A percentile compares a stretch with the other conserved stretches of the same genome.
phyloP scores from a whole-genome alignment of 768 basidiomycete species.

The Leccinum ochraceum region DNA sequence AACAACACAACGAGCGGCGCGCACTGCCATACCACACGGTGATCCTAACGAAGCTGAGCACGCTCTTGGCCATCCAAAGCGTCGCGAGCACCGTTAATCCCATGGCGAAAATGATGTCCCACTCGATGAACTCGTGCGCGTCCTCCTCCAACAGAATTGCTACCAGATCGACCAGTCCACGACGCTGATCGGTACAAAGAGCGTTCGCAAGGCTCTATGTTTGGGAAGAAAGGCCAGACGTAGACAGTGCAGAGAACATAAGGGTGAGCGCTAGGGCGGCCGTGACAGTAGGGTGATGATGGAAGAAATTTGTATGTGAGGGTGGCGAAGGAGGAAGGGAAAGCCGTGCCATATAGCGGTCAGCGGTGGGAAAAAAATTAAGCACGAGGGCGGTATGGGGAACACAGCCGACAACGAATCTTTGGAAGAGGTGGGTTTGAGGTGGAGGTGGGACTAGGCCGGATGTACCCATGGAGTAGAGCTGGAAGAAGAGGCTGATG shows the following conservation, averaged over 20 bases:
- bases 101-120: constrained; percentile 47
- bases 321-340: constrained; percentile 45
- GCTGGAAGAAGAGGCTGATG: constrained; percentile 44
- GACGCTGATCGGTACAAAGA: constrained; percentile 15
- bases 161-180: neutral
- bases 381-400: constrained; percentile 50
- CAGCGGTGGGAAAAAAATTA: constrained; percentile 37
- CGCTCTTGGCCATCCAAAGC: constrained; percentile 48
- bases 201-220: constrained; percentile 6
- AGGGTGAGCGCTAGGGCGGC: constrained; percentile 17
- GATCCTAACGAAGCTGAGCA: constrained; percentile 36
- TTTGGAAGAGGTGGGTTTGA: constrained; percentile 35
- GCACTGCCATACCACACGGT: constrained; percentile 40
- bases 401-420: constrained; percentile 42
- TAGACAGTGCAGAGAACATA: constrained; percentile 28
- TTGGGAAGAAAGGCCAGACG: constrained; percentile 14
- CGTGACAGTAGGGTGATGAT: constrained; percentile 22
- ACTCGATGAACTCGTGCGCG: constrained; percentile 46
- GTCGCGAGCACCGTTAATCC: constrained; percentile 43
- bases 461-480: constrained; percentile 39
- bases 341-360: constrained; percentile 58
- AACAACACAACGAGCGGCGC: too few species aligned
- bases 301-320: constrained; percentile 40
- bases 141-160: constrained; percentile 7
- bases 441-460: neutral